These are phyloP conservation scores for Vigna unguiculata DNA, from an alignment of 306 rosid genomes.

Conservation along the genomic window DNA sequence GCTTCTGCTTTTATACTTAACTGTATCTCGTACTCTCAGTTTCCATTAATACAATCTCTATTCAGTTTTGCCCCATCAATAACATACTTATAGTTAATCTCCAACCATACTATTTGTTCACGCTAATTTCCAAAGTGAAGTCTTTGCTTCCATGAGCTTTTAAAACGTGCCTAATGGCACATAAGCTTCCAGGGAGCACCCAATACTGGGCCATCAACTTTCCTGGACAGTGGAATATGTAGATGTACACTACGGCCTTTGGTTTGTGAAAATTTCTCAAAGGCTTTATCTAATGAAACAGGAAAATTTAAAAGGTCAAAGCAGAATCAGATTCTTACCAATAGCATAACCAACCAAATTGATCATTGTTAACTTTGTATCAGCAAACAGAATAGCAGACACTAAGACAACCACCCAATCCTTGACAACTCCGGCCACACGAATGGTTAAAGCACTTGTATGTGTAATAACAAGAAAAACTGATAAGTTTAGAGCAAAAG, in stretches of 20 bases:
- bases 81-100: constrained; percentile 2
- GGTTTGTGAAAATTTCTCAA: constrained; percentile 1
- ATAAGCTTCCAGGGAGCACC: constrained; percentile 24
- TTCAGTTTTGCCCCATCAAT: not conserved
- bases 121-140: constrained; percentile 3
- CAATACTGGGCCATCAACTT: constrained; percentile 1
- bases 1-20: not conserved
- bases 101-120: not conserved
- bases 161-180: constrained; percentile 15
- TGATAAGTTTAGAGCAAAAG: constrained; percentile 95
- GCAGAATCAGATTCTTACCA: constrained; percentile 64
- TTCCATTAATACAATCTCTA: not conserved
- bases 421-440: constrained; percentile 99
- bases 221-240: constrained; percentile 6
- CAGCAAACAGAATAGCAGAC: constrained; percentile 93
- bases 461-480: constrained; percentile 97
- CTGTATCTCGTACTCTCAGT: not conserved
- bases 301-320: constrained; percentile 16
- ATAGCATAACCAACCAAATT: constrained; percentile 92
- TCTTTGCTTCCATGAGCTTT: constrained; percentile 4
- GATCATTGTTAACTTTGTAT: constrained; percentile 87
- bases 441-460: constrained; percentile 98
- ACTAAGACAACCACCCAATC: constrained; percentile 98
- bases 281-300: constrained; percentile 16
- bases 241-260: constrained; percentile 8